Base-by-base conservation (phyloP, 2,329 filamentous ascomycete species). In the Aspergillus pseudoglaucus region DNA sequence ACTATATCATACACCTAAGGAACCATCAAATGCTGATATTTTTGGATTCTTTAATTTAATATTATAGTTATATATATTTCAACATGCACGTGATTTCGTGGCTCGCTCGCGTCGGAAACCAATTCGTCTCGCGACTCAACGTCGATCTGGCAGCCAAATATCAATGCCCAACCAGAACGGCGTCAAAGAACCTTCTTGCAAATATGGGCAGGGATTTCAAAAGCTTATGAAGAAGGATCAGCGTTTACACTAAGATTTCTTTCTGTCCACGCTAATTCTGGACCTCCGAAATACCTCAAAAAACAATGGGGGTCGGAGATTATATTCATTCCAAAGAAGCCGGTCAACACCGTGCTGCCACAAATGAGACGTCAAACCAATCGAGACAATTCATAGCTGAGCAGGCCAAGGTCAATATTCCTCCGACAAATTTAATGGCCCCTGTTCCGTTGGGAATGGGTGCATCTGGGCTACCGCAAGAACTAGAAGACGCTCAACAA, bases 241-340 rank as follows among this genome's bases (percentile, higher is more conserved):
- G 3, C 38, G 18, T 15, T 23, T 6, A n/a, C n/a, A 18, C 38
- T n/a, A 41, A 41, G 6, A 14, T 18, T 41, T 10, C 22, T 25
- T 41, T 22, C 14, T 7, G 6, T 41, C 18, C 22, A 23, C 32
- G 30, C 14, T 32, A 40, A 32, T 17, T 25, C 46, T 23, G 9
- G 27, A 44, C 42, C 32, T 47, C 43, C 35, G 41, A 32, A 39
- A 25, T 39, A 38, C 47, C 44, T 40, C 32, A 12, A 43, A 32
- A 30, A 47, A 63, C 44, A 33, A 71, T 72, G 69, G 67, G 65
- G 32, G 66, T 72, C 45, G 68, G 66, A 47, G 68, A 71, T 50
- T 72, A 68, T 58, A 58, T 72, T 50, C 68, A 68, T 52, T 63
- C 66, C 45, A 69, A 63, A 54, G 63, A 67, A 53, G 60, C 56